Base-by-base conservation (phyloP, 805 yeast genomes). In the Wickerhamiella parazyma region DNA sequence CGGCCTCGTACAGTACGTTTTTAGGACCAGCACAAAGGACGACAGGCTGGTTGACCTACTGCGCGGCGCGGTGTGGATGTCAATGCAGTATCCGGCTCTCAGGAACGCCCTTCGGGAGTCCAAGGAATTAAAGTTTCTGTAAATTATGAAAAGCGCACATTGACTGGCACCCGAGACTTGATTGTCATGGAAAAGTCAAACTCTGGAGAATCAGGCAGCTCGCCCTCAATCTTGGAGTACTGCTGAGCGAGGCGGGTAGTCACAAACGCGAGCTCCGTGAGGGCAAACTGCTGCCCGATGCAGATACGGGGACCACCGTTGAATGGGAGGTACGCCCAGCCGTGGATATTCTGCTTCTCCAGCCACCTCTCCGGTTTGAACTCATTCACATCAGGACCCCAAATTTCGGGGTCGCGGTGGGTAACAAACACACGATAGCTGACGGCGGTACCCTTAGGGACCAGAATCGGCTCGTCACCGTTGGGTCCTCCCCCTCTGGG, bases 281-380 rank as follows among this genome's bases (percentile, higher is more conserved):
- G 60, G 7, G 71, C 72, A 58, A 67, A 66, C 50, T 68, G 72
- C 53, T 68, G 72, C 17, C 71, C 72, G 43, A 67, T 55, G 49
- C 71, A 68, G 38, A 66, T 65, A 47, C 72, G 52, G 31, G 71
- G 71, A 11, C 72, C 72, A 33, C 71, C 72, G 47, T 66, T 65
- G 54, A 66, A 66, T 29, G 71, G 70, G 26, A 65, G 52, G 48
- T 61, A 67, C 19, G 64, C 63, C 70, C 70, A 67, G 18, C 68
- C 65, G 36, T 55, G 55, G 48, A 39, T 57, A 58, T 19, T 9
- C 6, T 29, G 8, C 16, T 59, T 60, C 14, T 49, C 54, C 73
- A 33, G 12, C 21, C 73, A 70, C 45, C 75, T 48, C 47, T 66
- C 70, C 4, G 72, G 72, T 10, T 55, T 53, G 54, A 64, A 68